Evolutionary conservation across 2,329 filamentous ascomycete species (phyloP).

Genomic region (Plectosphaerella plurivora): DNA sequence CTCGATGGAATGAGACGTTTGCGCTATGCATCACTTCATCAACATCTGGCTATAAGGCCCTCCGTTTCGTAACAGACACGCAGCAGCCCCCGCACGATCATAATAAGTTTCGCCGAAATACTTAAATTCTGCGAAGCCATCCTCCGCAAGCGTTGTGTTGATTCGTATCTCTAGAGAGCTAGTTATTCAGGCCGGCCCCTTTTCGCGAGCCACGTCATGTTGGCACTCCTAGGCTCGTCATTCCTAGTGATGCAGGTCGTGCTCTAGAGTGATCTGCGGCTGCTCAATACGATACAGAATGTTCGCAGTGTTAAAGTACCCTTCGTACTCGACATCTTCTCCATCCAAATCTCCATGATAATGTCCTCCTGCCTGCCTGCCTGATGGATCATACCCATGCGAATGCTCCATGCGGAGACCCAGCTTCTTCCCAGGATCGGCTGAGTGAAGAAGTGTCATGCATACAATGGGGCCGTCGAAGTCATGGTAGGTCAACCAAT

Average conservation of each 20-base stretch:
- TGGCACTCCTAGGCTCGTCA: no score
- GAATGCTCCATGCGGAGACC: conserved; percentile 41
- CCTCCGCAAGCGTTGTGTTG: no score
- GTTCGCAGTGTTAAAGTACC: conserved; percentile 37
- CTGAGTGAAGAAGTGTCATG: conserved; percentile 33
- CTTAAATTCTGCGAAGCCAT: no score
- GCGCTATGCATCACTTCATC: no score
- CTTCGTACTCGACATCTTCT: conserved; percentile 36
- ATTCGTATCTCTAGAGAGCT: no score
- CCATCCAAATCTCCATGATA: conserved; percentile 35
- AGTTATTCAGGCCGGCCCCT: no score
- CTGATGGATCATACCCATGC: conserved; percentile 32
- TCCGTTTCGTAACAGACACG: no score
- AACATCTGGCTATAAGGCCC: no score
- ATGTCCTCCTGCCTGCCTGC: conserved; percentile 30
- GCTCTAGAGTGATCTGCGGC: conserved; percentile 1
- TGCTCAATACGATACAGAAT: conserved; percentile 31
- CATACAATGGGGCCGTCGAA: conserved; percentile 30
- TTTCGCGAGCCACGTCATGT: no score
- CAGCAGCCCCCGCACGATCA: no score
- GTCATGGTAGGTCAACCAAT: conserved; percentile 33
- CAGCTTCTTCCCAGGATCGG: conserved; percentile 27
- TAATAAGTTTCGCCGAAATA: no score
- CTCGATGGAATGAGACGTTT: no score
- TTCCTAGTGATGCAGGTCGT: background rate